Percentiles rank a stretch among this genome's conserved stretches.
phyloP scores from a whole-genome alignment of 352 stramenopile species.

The Plasmopara viticola region DNA sequence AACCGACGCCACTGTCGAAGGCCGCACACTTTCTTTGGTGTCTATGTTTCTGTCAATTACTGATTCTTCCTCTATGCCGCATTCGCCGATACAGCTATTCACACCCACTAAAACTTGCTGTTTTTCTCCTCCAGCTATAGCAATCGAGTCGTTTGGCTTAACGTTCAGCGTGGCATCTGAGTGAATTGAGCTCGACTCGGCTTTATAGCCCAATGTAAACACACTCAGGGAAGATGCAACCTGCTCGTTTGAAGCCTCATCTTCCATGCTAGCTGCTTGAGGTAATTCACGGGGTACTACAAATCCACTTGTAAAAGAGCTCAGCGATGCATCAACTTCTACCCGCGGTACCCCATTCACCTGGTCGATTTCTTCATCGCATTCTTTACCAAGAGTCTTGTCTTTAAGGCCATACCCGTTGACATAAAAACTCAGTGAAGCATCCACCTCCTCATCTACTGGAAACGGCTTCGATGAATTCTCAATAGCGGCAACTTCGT shows the following conservation, averaged over 20 bases:
- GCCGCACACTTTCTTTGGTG: background rate
- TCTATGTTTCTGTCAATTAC: background rate
- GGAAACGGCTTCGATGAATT: slow-evolving; percentile 11
- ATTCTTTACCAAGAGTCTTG: background rate
- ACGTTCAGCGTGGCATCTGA: background rate
- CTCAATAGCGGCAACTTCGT: slow-evolving; percentile 13
- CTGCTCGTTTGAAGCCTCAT: background rate
- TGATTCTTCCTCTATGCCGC: slow-evolving; percentile 1
- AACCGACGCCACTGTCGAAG: background rate
- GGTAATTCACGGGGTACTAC: slow-evolving; percentile 1
- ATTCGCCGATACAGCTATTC: slow-evolving; percentile 25
- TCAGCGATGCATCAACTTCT: slow-evolving; percentile 32
- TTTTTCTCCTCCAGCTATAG: background rate
- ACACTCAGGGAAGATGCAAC: slow-evolving; percentile 34
- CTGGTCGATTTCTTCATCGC: background rate
- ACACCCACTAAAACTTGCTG: slow-evolving; percentile 23
- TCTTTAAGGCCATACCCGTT: slow-evolving; percentile 4
- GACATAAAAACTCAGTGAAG: slow-evolving; percentile 14
- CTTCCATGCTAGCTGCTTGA: background rate
- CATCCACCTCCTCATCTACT: slow-evolving; percentile 4
- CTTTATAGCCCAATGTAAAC: slow-evolving; percentile 28
- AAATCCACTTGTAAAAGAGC: slow-evolving; percentile 41
- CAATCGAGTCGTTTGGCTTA: background rate
- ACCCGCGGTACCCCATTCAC: background rate
- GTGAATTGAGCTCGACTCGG: background rate